Base-by-base conservation (phyloP, 192 early-diverging fungal genomes). In the Coemansia sp. region DNA sequence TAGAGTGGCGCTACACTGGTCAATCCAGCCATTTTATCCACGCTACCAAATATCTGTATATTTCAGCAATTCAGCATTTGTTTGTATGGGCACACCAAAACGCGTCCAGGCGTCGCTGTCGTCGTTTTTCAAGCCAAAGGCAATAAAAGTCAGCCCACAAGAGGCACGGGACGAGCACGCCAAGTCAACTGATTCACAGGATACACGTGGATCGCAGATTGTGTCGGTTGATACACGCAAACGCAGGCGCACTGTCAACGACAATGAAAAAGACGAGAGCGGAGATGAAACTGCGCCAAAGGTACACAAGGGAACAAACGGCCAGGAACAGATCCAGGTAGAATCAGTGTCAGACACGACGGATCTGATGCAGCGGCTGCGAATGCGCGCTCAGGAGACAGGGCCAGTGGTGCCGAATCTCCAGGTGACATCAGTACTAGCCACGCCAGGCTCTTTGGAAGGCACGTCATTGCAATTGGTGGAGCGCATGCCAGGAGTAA, bases 381-480 rank as follows among this genome's bases (percentile, higher is more conserved):
- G 62, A 5, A 44, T 62, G 68, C 67, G 73, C 25, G 56, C 60
- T 2, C 56, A 61, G 17, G 62, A 63, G 23, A 55, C 34, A 23
- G 71, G 38, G 10, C 40, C 49, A 34, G 15, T 38, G 24, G 38
- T 34, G n/a, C 38, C 58, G 18, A 26, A 10, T 7, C 56, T 21
- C n/a, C 15, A n/a, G 17, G n/a, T 20, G 18, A n/a, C 7, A 4
- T 20, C 46, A 17, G 7, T 20, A 20, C 46, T 48, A 18, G 17
- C 17, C n/a, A 48, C 36, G 18, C 4, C 60, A 4, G 67, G 67
- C 14, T 25, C 61, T 18, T 26, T 70, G 2, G 64, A 68, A 18
- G 52, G 61, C n/a, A 79, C 76, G 12, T 55, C 61, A 3, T 58
- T 68, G 53, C 77, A 80, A 68, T 66, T 80, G 7, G 77, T 80